Percentiles rank a stretch among this genome's conserved stretches.
Evolutionary conservation across 331 rosid genomes (phyloP).

Genomic region (Stylosanthes scabra): DNA sequence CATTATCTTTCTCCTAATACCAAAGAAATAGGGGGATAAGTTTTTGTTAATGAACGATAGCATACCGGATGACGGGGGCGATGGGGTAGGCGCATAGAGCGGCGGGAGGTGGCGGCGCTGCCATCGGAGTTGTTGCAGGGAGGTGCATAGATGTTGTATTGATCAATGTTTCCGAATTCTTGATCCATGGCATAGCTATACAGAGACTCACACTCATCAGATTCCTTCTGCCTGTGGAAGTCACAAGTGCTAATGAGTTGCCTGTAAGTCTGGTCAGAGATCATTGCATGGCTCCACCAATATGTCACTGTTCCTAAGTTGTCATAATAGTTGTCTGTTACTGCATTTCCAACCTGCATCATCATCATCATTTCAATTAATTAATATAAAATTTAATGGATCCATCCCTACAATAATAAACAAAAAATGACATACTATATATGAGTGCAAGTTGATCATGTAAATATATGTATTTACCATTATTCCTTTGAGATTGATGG

Average conservation of each 20-base stretch:
- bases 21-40: too few relatives aligned
- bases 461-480: slow-evolving; percentile 65
- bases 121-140: slow-evolving; percentile 91
- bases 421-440: too few relatives aligned
- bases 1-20: too few relatives aligned
- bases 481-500: slow-evolving; percentile 79
- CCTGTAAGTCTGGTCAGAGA: slow-evolving; percentile 84
- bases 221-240: slow-evolving; percentile 77
- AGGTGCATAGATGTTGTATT: slow-evolving; percentile 93
- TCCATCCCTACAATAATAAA: too few relatives aligned
- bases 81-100: slow-evolving; percentile 77
- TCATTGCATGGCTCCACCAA: slow-evolving; percentile 99
- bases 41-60: too few relatives aligned
- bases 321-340: slow-evolving; percentile 92
- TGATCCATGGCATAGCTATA: slow-evolving; percentile 94
- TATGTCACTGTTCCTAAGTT: slow-evolving; percentile 93
- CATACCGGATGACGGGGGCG: slow-evolving; percentile 62
- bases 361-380: background rate
- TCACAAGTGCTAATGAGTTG: slow-evolving; percentile 83
- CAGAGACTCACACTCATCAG: slow-evolving; percentile 80
- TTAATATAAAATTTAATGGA: too few relatives aligned
- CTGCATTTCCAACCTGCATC: slow-evolving; percentile 94
- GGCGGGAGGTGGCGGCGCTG: slow-evolving; percentile 51
- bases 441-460: too few relatives aligned
- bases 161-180: slow-evolving; percentile 95